Conservation (phyloP, 164 flowering plant genomes). For the Magnolia officinalis region DNA sequence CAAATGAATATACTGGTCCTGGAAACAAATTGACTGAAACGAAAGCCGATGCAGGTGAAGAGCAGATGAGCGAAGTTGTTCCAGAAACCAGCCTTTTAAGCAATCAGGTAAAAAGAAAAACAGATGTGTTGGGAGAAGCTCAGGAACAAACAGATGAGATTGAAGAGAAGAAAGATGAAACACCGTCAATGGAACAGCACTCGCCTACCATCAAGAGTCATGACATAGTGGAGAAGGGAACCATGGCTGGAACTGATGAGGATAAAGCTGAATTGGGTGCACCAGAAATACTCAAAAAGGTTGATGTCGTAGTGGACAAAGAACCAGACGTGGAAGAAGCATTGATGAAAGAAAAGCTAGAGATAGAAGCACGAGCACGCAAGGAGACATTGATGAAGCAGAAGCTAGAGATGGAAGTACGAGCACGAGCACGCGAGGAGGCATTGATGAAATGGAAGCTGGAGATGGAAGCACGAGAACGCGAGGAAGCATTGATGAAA, state of each 20-base stretch:
- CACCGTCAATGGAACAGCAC: conserved; percentile 6
- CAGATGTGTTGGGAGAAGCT: background rate
- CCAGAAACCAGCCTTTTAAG: background rate
- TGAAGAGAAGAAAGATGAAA: conserved; percentile 16
- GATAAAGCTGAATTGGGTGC: conserved; percentile 5
- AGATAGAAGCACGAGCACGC: conserved; percentile 38
- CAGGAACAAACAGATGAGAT: conserved; percentile 25
- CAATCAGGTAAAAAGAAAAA: background rate
- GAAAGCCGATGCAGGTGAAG: conserved; percentile 23
- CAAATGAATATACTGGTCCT: conserved; percentile 24
- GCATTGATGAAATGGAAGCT: conserved; percentile 23
- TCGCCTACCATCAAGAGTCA: conserved; percentile 6
- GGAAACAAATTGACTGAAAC: conserved; percentile 23
- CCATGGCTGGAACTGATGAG: background rate
- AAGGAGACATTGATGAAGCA: conserved; percentile 19
- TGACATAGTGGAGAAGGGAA: conserved; percentile 28
- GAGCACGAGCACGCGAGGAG: conserved; percentile 26
- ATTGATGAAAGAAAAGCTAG: conserved; percentile 30
- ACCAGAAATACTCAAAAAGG: conserved; percentile 3
- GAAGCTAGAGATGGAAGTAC: conserved; percentile 48
- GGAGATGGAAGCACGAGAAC: conserved; percentile 42
- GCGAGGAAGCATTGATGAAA: conserved; percentile 19
- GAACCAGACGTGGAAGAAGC: conserved; percentile 21
- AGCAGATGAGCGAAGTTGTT: conserved; percentile 17
- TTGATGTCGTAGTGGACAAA: conserved; percentile 2